Percentiles rank a stretch among this genome's conserved stretches.
Evolutionary conservation across 1,139 yeast species (phyloP).

Genomic region (Pichia sp.): DNA sequence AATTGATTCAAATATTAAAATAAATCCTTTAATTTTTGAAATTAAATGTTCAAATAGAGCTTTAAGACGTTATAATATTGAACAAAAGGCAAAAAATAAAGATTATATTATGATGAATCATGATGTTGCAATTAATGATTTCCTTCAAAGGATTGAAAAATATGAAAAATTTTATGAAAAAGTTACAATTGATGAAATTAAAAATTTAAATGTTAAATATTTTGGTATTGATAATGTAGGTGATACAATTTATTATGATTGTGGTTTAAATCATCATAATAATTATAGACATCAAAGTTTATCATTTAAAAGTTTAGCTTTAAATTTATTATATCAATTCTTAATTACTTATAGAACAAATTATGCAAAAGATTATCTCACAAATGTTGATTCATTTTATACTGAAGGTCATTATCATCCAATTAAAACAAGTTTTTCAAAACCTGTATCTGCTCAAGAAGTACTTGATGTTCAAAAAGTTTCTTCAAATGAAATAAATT

Average conservation of each 20-base stretch:
- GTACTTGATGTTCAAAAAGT: slow-evolving; percentile 3
- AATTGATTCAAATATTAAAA: slow-evolving; percentile 12
- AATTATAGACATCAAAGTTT: slow-evolving; percentile 18
- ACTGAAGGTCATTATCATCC: slow-evolving; percentile 26
- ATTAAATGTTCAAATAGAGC: slow-evolving; percentile 39
- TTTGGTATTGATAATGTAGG: slow-evolving; percentile 46
- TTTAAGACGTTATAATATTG: slow-evolving; percentile 49
- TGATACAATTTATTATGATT: slow-evolving; percentile 29
- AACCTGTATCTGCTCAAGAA: slow-evolving; percentile 14
- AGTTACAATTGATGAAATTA: slow-evolving; percentile 43
- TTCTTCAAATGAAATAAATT: background rate
- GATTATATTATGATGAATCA: slow-evolving; percentile 26
- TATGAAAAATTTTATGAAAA: slow-evolving; percentile 55
- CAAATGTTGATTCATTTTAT: slow-evolving; percentile 25
- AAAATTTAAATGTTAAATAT: slow-evolving; percentile 35
- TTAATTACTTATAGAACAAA: slow-evolving; percentile 24
- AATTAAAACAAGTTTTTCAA: slow-evolving; percentile 16
- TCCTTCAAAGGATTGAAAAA: slow-evolving; percentile 48
- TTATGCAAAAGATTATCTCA: slow-evolving; percentile 23
- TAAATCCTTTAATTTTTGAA: slow-evolving; percentile 34
- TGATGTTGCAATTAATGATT: slow-evolving; percentile 51
- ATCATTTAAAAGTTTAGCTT: slow-evolving; percentile 20
- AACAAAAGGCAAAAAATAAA: slow-evolving; percentile 45
- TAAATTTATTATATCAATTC: slow-evolving; percentile 26
- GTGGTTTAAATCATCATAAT: slow-evolving; percentile 25